These are phyloP conservation scores for Acorus gramineus DNA, from an alignment of 106 monocot genomes.

Conservation along the genomic window DNA sequence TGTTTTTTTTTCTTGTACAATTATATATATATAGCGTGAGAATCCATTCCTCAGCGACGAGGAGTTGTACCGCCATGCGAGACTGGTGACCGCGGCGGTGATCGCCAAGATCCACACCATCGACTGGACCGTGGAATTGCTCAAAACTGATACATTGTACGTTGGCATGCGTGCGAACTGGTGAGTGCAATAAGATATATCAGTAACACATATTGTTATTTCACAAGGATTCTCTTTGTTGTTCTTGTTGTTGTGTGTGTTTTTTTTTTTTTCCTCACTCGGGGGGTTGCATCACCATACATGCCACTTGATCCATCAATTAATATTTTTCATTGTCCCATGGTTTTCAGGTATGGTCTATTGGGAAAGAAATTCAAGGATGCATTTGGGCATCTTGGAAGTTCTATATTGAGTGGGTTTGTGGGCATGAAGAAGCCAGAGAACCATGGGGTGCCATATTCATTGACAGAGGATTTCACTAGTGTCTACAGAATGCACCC, in stretches of 20 bases:
- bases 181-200: conserved; percentile 1
- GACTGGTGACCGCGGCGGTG: conserved; percentile 53
- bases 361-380: conserved; percentile 49
- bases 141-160: conserved; percentile 40
- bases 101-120: conserved; percentile 75
- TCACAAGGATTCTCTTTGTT: neutral
- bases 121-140: conserved; percentile 64
- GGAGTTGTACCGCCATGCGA: conserved; percentile 32
- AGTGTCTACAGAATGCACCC: conserved; percentile 51
- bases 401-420: conserved; percentile 35
- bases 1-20: neutral
- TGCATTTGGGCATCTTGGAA: conserved; percentile 49
- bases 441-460: conserved; percentile 52
- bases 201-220: neutral
- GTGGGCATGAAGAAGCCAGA: conserved; percentile 46
- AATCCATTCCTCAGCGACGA: conserved; percentile 35
- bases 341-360: conserved; percentile 38
- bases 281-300: no score
- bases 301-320: neutral
- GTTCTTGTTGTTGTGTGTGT: neutral
- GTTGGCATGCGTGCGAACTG: conserved; percentile 45
- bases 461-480: conserved; percentile 49
- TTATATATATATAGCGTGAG: conserved; percentile 14
- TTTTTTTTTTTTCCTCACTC: neutral
- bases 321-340: neutral